Base-by-base conservation (phyloP, 148 eudicot genomes). In the Bassia scoparia region DNA sequence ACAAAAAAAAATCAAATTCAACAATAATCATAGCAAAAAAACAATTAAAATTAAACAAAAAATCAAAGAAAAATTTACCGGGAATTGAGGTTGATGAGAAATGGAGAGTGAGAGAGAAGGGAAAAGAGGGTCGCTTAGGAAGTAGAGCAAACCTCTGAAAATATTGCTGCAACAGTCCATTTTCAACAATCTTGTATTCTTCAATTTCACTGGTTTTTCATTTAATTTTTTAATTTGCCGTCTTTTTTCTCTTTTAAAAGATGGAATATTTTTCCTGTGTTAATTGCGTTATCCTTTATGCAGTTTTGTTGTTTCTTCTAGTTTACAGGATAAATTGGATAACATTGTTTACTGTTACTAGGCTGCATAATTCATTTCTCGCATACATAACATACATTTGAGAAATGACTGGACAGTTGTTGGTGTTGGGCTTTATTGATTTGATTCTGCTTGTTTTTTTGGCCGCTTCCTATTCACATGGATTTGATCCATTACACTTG, bases 121-220 rank as follows among this genome's bases (percentile, higher is more conserved):
- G 68, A 74, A 80, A 86, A 46, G 88, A 68, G 46, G 88, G 71
- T 56, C 73, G 54, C 49, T 41, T 64, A 41, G 87, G 80, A 30
- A 82, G 71, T 14, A 79, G 74, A 48, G 89, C 76, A 59, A 84
- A 68, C 74, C 80, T 62, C 74, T 84, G 78, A 84, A 65, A 67
- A 83, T 65, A 78, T 83, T 82, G 71, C 82, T 82, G 71, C 82
- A 82, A 65, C 84, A 82, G 68, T 90, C 98, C 98, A 93, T 90
- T 60, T 76, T 46, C 34, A 6, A 21, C 13, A 10, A 12, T 13
- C 59, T 17, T 44, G 26, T 29, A 12, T 50, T 7, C 21, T 21
- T 37, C 24, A 60, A 54, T 20, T 38, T 67, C 55, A 67, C 12
- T 41, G 38, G 61, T 26, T 46, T 46, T 16, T n/a, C 2, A 35